These are phyloP conservation scores for Suillus weaverae DNA, from an alignment of 768 basidiomycete species.

Conservation along the genomic window DNA sequence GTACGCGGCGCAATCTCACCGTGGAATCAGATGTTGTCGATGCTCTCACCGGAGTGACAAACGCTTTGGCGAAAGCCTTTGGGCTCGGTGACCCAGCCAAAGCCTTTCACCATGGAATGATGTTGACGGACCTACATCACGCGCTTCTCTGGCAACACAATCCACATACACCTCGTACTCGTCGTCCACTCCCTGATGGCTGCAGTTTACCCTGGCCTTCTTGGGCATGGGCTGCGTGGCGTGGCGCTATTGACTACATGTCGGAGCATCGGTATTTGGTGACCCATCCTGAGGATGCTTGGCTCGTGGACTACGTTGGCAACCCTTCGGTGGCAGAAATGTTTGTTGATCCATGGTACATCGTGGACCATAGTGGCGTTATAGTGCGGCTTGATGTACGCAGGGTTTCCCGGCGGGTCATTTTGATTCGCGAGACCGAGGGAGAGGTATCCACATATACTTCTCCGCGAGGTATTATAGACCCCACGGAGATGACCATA, in stretches of 20 bases:
- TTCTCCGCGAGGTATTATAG: neutral
- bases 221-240: constrained; percentile 29
- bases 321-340: constrained; percentile 16
- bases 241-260: constrained; percentile 16
- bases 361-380: constrained; percentile 14
- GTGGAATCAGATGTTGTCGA: neutral
- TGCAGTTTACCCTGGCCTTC: constrained; percentile 18
- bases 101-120: neutral
- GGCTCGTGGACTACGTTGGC: neutral
- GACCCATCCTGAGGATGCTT: neutral
- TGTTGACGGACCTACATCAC: constrained; percentile 13
- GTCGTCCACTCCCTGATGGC: constrained; percentile 8
- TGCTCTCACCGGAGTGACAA: constrained; percentile 2
- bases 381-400: constrained; percentile 18
- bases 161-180: constrained; percentile 11
- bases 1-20: neutral
- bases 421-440: neutral
- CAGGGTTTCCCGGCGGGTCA: neutral
- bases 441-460: constrained; percentile 1
- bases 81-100: neutral
- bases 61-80: neutral
- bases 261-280: constrained; percentile 1
- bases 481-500: neutral
- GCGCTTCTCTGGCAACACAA: constrained; percentile 25
- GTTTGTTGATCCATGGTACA: constrained; percentile 17